A percentile compares a stretch with the other conserved stretches of the same genome.
Evolutionary conservation across 495 filamentous ascomycete species (phyloP).

Genomic region (Aspergillus carlsbadensis): DNA sequence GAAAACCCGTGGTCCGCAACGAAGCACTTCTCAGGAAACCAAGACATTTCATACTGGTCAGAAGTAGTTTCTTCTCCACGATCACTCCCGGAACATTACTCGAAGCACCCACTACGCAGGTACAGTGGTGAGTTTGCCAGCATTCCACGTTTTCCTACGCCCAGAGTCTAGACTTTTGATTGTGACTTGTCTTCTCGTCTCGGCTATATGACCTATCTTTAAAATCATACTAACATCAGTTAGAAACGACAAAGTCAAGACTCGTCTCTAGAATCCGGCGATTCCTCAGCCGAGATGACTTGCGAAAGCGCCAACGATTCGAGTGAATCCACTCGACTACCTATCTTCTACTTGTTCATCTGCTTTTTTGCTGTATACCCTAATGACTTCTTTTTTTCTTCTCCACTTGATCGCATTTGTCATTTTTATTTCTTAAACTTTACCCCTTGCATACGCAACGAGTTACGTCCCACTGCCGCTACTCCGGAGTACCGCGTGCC

Average conservation of each 20-base stretch:
- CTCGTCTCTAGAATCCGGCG: constrained; percentile 16
- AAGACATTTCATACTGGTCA: constrained; percentile 38
- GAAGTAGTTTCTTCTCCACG: constrained; percentile 35
- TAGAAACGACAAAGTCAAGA: constrained; percentile 12
- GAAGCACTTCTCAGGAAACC: constrained; percentile 42
- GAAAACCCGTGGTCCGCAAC: constrained; percentile 22
- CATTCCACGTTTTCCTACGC: neutral
- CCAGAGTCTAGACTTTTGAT: neutral
- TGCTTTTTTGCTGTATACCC: constrained; percentile 1
- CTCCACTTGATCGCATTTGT: neutral
- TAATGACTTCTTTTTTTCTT: neutral
- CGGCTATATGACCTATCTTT: constrained; percentile 8
- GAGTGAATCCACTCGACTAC: neutral
- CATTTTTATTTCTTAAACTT: neutral
- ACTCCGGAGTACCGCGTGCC: neutral
- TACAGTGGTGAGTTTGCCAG: constrained; percentile 28
- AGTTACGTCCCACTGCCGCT: neutral
- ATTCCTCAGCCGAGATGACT: constrained; percentile 13
- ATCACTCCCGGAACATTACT: constrained; percentile 21
- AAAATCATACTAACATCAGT: constrained; percentile 1
- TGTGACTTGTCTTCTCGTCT: constrained; percentile 2
- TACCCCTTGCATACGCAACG: no score
- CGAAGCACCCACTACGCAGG: constrained; percentile 20
- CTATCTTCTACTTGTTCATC: neutral
- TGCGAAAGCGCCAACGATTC: constrained; percentile 6